phyloP scores from a whole-genome alignment of 768 basidiomycete species.

The Phylloporus sp. region DNA sequence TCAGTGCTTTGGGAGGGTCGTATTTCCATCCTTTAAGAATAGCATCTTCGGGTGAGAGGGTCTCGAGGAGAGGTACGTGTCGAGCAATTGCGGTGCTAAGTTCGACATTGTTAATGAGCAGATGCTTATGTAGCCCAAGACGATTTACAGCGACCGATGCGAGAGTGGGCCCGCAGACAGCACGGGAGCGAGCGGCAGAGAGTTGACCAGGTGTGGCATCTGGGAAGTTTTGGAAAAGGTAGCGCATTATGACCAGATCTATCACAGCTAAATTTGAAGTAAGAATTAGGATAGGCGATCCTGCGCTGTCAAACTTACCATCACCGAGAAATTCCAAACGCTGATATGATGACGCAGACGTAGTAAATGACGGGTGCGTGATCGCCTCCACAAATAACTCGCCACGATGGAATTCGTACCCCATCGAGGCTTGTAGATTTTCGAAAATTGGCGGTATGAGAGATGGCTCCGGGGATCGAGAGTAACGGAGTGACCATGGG shows the following conservation, averaged over 20 bases:
- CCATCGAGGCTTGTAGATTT: conserved; percentile 56
- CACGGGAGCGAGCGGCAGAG: conserved; percentile 61
- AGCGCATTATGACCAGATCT: conserved; percentile 65
- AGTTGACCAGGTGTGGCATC: conserved; percentile 72
- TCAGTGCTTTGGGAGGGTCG: conserved; percentile 80
- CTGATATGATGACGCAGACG: conserved; percentile 64
- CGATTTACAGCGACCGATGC: conserved; percentile 62
- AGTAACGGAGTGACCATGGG: conserved; percentile 64
- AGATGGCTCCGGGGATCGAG: conserved; percentile 27
- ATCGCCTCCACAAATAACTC: conserved; percentile 68
- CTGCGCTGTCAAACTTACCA: conserved; percentile 44
- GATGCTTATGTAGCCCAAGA: conserved; percentile 61
- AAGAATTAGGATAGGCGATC: conserved; percentile 1
- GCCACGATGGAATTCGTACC: conserved; percentile 65
- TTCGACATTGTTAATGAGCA: conserved; percentile 65
- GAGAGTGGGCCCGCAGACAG: conserved; percentile 70
- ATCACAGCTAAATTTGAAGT: conserved; percentile 49
- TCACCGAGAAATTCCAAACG: conserved; percentile 88
- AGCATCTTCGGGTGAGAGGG: conserved; percentile 53
- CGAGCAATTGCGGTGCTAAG: conserved; percentile 59
- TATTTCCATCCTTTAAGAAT: conserved; percentile 71
- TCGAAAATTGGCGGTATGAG: conserved; percentile 45
- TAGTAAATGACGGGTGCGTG: conserved; percentile 77
- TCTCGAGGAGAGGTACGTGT: conserved; percentile 56
- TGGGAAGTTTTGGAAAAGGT: conserved; percentile 67